These are phyloP conservation scores for Vickermania ingenoplastis DNA, from an alignment of 208 protist species.

Conservation along the genomic window DNA sequence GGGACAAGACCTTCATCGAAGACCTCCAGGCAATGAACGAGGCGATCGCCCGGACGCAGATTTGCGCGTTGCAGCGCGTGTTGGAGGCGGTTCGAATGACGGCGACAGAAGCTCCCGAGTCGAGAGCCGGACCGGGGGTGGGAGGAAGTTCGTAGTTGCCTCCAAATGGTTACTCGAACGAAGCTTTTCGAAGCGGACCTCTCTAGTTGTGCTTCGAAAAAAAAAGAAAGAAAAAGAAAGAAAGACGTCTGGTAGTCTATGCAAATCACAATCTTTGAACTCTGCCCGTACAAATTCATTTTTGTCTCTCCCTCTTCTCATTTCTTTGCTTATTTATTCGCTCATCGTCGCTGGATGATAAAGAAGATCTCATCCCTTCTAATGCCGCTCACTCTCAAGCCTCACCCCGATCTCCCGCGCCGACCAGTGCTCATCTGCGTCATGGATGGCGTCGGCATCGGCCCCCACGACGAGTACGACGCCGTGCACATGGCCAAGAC, in stretches of 20 bases:
- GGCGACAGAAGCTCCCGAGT: not conserved
- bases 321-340: too few relatives aligned
- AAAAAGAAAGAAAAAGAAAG: too few relatives aligned
- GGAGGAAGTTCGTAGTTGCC: too few relatives aligned
- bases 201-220: too few relatives aligned
- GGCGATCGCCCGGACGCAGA: conserved; percentile 46
- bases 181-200: too few relatives aligned
- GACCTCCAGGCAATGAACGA: conserved; percentile 44
- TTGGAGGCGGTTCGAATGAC: conserved; percentile 15
- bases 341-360: not conserved
- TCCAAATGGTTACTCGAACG: too few relatives aligned
- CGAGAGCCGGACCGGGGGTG: too few relatives aligned
- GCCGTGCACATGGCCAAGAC: conserved; percentile 87
- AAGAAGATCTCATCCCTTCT: conserved; percentile 3
- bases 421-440: conserved; percentile 80
- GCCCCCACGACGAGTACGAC: conserved; percentile 84
- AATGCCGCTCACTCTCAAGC: conserved; percentile 51
- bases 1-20: conserved; percentile 36
- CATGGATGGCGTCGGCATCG: conserved; percentile 86
- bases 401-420: conserved; percentile 58
- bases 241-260: too few relatives aligned
- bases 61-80: conserved; percentile 46
- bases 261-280: too few relatives aligned
- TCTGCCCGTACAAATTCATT: too few relatives aligned
- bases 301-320: too few relatives aligned